Evolutionary conservation across 192 early-diverging fungal species (phyloP), one percentile per base, ranked within the genome.

Genomic region (Linnemannia elongata): DNA sequence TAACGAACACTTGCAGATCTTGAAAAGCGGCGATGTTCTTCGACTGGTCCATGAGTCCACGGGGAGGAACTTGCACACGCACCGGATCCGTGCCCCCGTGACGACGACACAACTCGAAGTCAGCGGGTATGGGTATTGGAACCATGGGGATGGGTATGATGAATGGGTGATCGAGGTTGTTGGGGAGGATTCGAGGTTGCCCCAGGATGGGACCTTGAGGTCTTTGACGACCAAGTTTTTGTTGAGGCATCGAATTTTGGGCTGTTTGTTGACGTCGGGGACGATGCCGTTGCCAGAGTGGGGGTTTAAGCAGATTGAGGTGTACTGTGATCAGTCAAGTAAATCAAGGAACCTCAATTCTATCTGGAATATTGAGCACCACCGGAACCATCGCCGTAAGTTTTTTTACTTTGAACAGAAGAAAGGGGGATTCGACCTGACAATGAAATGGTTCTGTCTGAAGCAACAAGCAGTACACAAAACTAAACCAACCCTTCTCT

Each of bases 301-400:
- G 98, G 98, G 97, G 22, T 98, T 95, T 90, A 93, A 91, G 82
- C 98, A 99, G 89, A 86, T 90, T 18, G 98, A 99, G 82, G 95
- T 99, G 30, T 90, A 91, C 22, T 99, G 98, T 89, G 95, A 98
- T 80, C 93, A 94, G 79, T 83, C 88, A 44, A 88, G 88, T 76
- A 76, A 89, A 35, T 41, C 73, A 4, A 74, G 88, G 22, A 92
- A 91, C 73, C 88, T 89, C 27, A 89, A 93, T 70, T 93, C 94
- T 63, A 90, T 96, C 78, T 99, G 98, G 98, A 98, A 98, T 90
- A 87, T 99, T 38, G 98, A 99, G 90, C 83, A 89, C 74, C 95
- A 99, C 72, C 81, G 82, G 82, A 95, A 99, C 88, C 83, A 91
- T 0, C 91, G 88, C 72, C 90, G 94, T 96, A 90, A 82, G 78